Percentiles rank a stretch among this genome's conserved stretches.
These are phyloP conservation scores for Hysterium pulicare DNA, from an alignment of 2,329 filamentous ascomycete species.

Conservation along the genomic window DNA sequence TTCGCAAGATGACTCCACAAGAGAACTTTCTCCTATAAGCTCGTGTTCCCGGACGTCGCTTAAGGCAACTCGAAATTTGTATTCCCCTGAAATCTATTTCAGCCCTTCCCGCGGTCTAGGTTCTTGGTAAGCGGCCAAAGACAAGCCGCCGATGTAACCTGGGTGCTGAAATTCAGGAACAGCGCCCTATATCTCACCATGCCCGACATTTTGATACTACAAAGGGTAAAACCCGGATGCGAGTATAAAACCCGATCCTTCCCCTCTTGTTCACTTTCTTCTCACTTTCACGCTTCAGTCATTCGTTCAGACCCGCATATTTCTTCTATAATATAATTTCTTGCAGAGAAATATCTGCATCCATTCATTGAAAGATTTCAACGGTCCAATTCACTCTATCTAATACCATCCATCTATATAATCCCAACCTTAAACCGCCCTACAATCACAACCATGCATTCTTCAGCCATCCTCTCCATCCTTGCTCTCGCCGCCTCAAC, in stretches of 20 bases:
- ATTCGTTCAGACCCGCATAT: background rate
- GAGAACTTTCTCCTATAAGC: no score
- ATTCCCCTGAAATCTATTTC: no score
- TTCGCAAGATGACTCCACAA: no score
- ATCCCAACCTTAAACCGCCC: background rate
- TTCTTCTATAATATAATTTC: background rate
- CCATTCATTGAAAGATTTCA: slow-evolving; percentile 1
- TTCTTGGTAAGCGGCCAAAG: background rate
- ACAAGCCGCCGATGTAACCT: slow-evolving; percentile 1
- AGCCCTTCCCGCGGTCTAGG: no score
- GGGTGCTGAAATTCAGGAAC: background rate
- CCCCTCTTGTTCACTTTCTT: background rate
- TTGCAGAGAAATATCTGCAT: background rate
- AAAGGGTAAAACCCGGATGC: background rate
- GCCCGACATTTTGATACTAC: background rate
- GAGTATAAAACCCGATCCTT: background rate
- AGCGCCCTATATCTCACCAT: background rate
- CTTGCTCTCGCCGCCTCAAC: slow-evolving; percentile 26
- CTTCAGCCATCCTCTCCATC: slow-evolving; percentile 22
- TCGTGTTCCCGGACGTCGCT: no score
- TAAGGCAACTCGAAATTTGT: no score
- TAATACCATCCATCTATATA: background rate
- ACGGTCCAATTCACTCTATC: background rate
- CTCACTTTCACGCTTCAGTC: background rate
- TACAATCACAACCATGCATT: slow-evolving; percentile 11